Conservation (phyloP, 2,329 filamentous ascomycete genomes). For the Nemania abortiva region DNA sequence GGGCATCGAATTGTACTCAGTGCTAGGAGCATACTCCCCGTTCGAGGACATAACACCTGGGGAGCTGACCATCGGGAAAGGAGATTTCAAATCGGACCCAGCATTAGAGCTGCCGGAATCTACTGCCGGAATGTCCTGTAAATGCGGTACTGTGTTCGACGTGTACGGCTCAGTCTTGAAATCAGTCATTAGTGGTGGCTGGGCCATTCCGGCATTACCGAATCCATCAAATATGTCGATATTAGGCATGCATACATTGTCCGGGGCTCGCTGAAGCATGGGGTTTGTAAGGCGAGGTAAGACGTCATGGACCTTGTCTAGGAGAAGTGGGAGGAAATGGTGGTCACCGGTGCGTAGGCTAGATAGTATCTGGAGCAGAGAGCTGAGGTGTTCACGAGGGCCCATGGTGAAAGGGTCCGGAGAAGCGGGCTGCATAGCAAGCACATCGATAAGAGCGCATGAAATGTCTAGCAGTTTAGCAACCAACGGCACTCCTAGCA, state of each 20-base stretch:
- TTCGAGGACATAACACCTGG: slow-evolving; percentile 65
- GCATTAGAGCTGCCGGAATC: slow-evolving; percentile 55
- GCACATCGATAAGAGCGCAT: slow-evolving; percentile 78
- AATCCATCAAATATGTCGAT: slow-evolving; percentile 76
- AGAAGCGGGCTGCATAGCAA: slow-evolving; percentile 72
- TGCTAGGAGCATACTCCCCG: slow-evolving; percentile 63
- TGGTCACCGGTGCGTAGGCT: slow-evolving; percentile 80
- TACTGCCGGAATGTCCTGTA: slow-evolving; percentile 56
- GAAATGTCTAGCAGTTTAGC: slow-evolving; percentile 85
- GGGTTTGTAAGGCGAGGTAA: slow-evolving; percentile 72
- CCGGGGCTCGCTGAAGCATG: slow-evolving; percentile 69
- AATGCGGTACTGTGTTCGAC: slow-evolving; percentile 54
- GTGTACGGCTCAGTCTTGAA: slow-evolving; percentile 58
- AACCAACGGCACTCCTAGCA: slow-evolving; percentile 80
- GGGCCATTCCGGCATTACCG: slow-evolving; percentile 71
- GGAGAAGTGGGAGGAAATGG: slow-evolving; percentile 80
- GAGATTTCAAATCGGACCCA: slow-evolving; percentile 60
- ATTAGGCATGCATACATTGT: slow-evolving; percentile 58
- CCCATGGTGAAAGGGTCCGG: slow-evolving; percentile 73
- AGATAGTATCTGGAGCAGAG: slow-evolving; percentile 75
- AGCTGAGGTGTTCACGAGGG: slow-evolving; percentile 79
- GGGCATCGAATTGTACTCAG: slow-evolving; percentile 62
- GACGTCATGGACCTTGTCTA: slow-evolving; percentile 80
- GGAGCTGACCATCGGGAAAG: slow-evolving; percentile 63
- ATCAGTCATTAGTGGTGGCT: slow-evolving; percentile 62